phyloP scores from a whole-genome alignment of 2,329 filamentous ascomycete species.

The Pseudocercospora pini-densiflorae region DNA sequence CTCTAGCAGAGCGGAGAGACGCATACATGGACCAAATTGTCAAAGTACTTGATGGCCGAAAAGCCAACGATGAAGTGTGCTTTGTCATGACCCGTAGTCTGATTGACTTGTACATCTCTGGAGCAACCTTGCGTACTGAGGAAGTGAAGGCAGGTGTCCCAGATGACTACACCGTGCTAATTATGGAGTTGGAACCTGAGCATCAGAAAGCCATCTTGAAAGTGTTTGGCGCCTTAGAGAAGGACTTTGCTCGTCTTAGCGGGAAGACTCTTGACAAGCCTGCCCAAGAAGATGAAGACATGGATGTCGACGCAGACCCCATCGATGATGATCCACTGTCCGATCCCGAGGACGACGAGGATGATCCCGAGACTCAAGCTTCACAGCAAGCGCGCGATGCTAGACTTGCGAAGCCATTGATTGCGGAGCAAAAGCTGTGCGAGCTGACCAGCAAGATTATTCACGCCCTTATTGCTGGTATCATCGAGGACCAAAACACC shows the following conservation, averaged over 20 bases:
- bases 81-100: conserved; percentile 75
- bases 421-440: conserved; percentile 84
- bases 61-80: conserved; percentile 69
- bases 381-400: conserved; percentile 63
- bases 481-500: conserved; percentile 71
- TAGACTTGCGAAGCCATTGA: conserved; percentile 62
- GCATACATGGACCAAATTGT: conserved; percentile 55
- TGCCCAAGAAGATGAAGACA: conserved; percentile 55
- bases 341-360: conserved; percentile 49
- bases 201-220: conserved; percentile 70
- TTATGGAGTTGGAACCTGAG: conserved; percentile 66
- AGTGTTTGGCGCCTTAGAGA: conserved; percentile 79
- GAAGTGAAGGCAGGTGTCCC: conserved; percentile 41
- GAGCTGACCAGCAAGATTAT: conserved; percentile 85
- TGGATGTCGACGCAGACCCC: conserved; percentile 48
- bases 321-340: conserved; percentile 34
- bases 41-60: conserved; percentile 54
- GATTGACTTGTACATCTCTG: conserved; percentile 81
- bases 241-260: conserved; percentile 72
- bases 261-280: conserved; percentile 37
- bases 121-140: conserved; percentile 64
- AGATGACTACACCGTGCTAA: conserved; percentile 56
- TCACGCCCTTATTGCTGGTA: conserved; percentile 74
- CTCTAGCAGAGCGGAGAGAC: conserved; percentile 57
- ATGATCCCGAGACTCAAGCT: conserved; percentile 49